Evolutionary conservation across 2,329 filamentous ascomycete species (phyloP).

Genomic region (Zymoseptoria ardabiliae): DNA sequence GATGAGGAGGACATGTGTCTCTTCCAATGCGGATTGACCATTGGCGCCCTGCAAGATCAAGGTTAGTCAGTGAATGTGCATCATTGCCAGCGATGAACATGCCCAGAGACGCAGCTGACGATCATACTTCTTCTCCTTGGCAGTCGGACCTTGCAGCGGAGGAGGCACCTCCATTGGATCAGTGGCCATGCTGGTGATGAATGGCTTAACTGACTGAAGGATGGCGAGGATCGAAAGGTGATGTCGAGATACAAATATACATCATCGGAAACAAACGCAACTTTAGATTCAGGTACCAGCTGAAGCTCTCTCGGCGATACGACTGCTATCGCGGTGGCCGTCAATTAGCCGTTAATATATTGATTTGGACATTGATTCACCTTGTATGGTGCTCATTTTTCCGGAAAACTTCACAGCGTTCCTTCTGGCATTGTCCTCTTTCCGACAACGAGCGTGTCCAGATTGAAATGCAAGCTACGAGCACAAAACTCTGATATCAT

Average conservation of each 20-base stretch:
- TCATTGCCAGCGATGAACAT: neutral
- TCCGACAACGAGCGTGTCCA: too few relatives aligned
- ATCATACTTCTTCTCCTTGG: conserved; percentile 70
- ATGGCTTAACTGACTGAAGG: neutral
- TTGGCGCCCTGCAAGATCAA: conserved; percentile 54
- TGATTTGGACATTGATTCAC: neutral
- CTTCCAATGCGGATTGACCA: conserved; percentile 83
- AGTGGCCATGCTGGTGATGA: conserved; percentile 10
- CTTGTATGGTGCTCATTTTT: too few relatives aligned
- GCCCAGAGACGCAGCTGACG: conserved; percentile 85
- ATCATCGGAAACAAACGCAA: neutral
- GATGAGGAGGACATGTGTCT: conserved; percentile 82
- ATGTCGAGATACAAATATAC: neutral
- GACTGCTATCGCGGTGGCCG: neutral
- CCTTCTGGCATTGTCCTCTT: too few relatives aligned
- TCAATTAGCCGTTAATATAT: neutral
- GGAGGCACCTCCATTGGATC: conserved; percentile 34
- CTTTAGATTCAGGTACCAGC: neutral
- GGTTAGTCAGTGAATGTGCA: neutral
- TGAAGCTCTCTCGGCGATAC: neutral
- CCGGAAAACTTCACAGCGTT: too few relatives aligned
- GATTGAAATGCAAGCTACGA: too few relatives aligned
- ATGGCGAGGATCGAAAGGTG: neutral
- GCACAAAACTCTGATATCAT: too few relatives aligned
- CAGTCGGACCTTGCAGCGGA: conserved; percentile 46